phyloP scores from a whole-genome alignment of 495 filamentous ascomycete genomes.

The Neurospora sp. region DNA sequence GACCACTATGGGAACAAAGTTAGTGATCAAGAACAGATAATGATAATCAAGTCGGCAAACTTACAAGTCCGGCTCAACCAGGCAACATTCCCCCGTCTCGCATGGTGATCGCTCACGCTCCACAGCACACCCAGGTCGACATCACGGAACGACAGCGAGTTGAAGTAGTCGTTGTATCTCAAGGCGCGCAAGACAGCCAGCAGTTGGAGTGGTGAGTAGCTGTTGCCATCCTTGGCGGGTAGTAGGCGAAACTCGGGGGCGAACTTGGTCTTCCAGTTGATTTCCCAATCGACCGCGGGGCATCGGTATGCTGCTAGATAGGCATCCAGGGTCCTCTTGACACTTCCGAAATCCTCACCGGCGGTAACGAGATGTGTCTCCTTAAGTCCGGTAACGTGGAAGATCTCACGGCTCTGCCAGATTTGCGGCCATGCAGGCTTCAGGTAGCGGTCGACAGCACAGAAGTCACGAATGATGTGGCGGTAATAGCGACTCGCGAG shows the following conservation, averaged over 20 bases:
- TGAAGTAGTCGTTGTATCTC: constrained; percentile 86
- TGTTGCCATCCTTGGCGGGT: constrained; percentile 46
- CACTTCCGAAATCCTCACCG: constrained; percentile 66
- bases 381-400: constrained; percentile 53
- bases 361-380: constrained; percentile 38
- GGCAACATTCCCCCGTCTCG: constrained; percentile 17
- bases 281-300: constrained; percentile 65
- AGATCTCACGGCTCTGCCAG: constrained; percentile 55
- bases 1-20: constrained; percentile 12
- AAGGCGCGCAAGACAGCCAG: constrained; percentile 79
- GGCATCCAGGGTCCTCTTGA: constrained; percentile 75
- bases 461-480: constrained; percentile 65
- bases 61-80: constrained; percentile 23
- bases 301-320: constrained; percentile 73
- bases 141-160: constrained; percentile 70
- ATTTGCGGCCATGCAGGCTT: constrained; percentile 76
- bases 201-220: constrained; percentile 65
- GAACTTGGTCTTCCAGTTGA: constrained; percentile 69
- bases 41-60: not conserved
- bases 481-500: constrained; percentile 70
- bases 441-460: constrained; percentile 64
- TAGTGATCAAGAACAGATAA: not conserved
- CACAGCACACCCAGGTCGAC: constrained; percentile 47
- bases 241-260: constrained; percentile 76
- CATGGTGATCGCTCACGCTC: constrained; percentile 20